Evolutionary conservation across 352 stramenopile species (phyloP).

Genomic region (Discostella stelligera): DNA sequence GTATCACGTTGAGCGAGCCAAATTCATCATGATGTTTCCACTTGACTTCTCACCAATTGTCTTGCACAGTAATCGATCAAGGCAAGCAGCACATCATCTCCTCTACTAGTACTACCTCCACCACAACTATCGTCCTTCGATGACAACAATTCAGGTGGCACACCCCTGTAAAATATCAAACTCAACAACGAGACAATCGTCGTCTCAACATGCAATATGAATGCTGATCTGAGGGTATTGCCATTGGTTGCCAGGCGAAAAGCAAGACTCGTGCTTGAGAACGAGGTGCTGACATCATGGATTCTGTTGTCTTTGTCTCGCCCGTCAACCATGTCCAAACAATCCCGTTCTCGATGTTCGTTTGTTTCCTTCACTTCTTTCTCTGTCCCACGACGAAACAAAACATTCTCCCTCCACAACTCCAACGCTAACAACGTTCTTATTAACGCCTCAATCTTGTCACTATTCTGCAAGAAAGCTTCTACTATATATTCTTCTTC

Average conservation of each 20-base stretch:
- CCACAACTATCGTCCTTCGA: conserved; percentile 2
- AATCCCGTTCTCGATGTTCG: conserved; percentile 1
- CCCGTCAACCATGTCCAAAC: not conserved
- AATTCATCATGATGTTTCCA: too few species aligned
- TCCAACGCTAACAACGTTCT: conserved; percentile 43
- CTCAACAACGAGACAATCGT: conserved; percentile 42
- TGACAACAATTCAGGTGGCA: conserved; percentile 24
- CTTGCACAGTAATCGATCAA: conserved; percentile 56
- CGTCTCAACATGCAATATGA: conserved; percentile 46
- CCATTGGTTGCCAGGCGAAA: conserved; percentile 28
- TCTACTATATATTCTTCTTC: conserved; percentile 46
- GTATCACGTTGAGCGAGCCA: not conserved
- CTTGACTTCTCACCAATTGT: conserved; percentile 38
- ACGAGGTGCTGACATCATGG: too few species aligned
- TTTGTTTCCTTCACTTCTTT: too few species aligned
- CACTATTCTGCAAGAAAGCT: conserved; percentile 25
- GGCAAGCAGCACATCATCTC: conserved; percentile 30
- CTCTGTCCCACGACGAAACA: conserved; percentile 19
- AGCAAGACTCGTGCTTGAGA: conserved; percentile 4
- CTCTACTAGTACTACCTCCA: not conserved
- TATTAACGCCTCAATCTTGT: conserved; percentile 33
- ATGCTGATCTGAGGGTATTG: conserved; percentile 21
- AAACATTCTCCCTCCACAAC: conserved; percentile 42
- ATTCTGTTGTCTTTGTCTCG: conserved; percentile 2
- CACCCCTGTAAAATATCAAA: conserved; percentile 42